Percentiles rank a stretch among this genome's conserved stretches.
These are phyloP conservation scores for Penicillium sp. DNA, from an alignment of 2,329 filamentous ascomycete genomes.

Conservation along the genomic window DNA sequence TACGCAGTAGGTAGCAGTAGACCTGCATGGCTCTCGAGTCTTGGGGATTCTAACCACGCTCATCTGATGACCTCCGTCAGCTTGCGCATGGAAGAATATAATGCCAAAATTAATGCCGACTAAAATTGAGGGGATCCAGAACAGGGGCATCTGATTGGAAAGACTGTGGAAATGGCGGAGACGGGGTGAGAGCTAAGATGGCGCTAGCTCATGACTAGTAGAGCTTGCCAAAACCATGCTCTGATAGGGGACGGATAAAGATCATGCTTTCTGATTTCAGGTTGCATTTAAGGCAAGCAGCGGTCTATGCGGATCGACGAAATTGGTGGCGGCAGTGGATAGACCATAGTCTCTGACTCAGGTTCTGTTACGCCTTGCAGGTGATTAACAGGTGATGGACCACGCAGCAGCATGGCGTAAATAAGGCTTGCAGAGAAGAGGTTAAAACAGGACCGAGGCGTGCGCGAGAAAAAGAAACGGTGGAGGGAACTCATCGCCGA, in stretches of 20 bases:
- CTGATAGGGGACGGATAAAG: too few species aligned
- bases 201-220: too few species aligned
- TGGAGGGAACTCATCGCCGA: conserved; percentile 1
- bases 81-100: conserved; percentile 4
- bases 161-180: not conserved
- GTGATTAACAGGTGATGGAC: conserved; percentile 23
- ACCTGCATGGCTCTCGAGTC: conserved; percentile 18
- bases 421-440: conserved; percentile 22
- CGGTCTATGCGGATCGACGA: conserved; percentile 22
- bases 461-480: conserved; percentile 2
- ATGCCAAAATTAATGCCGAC: conserved; percentile 3
- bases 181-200: conserved; percentile 2
- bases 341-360: conserved; percentile 1
- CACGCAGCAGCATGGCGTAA: conserved; percentile 20
- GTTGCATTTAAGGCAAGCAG: conserved; percentile 24
- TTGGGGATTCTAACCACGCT: conserved; percentile 10
- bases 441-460: not conserved
- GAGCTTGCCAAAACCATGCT: too few species aligned
- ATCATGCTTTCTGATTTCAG: too few species aligned
- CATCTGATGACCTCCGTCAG: conserved; percentile 24
- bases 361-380: conserved; percentile 12
- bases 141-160: not conserved
- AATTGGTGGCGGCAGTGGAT: conserved; percentile 6
- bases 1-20: conserved; percentile 16
- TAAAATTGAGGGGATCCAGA: conserved; percentile 8